These are phyloP conservation scores for Rhynchosporium secalis DNA, from an alignment of 2,329 filamentous ascomycete species.

Conservation along the genomic window DNA sequence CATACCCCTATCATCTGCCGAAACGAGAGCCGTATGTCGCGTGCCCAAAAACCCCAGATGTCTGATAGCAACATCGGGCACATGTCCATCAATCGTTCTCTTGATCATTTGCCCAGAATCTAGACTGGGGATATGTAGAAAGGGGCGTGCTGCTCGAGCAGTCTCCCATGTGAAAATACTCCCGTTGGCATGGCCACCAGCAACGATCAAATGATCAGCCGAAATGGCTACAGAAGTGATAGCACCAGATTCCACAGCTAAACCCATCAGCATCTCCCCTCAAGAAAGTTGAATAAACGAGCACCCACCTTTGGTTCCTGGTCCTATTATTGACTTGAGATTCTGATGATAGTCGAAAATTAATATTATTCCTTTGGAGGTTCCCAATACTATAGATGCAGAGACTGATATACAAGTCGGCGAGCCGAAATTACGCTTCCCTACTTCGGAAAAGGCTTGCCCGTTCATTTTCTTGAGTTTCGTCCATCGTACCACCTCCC, in stretches of 20 bases:
- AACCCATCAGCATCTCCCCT: conserved; percentile 38
- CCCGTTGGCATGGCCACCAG: conserved; percentile 84
- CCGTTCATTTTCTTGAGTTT: conserved; percentile 85
- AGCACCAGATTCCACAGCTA: conserved; percentile 86
- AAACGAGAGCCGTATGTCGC: conserved; percentile 89
- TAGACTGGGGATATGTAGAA: conserved; percentile 81
- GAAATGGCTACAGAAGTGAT: conserved; percentile 88
- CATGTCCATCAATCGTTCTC: conserved; percentile 76
- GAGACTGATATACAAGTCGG: conserved; percentile 89
- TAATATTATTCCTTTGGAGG: conserved; percentile 89
- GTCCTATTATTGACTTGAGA: conserved; percentile 88
- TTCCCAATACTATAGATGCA: conserved; percentile 85
- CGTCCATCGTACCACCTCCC: conserved; percentile 97
- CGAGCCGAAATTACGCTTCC: conserved; percentile 86
- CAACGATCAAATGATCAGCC: conserved; percentile 89
- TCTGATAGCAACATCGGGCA: conserved; percentile 73
- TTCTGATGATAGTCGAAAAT: conserved; percentile 98
- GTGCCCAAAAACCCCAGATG: conserved; percentile 96
- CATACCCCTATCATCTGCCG: conserved; percentile 93
- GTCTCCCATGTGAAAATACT: conserved; percentile 98
- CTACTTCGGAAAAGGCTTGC: conserved; percentile 89
- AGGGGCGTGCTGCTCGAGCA: conserved; percentile 76
- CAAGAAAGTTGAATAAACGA: conserved; percentile 5
- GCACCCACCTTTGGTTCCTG: conserved; percentile 77
- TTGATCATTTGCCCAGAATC: conserved; percentile 64